A percentile compares a stretch with the other conserved stretches of the same genome.
Evolutionary conservation across 2,329 filamentous ascomycete genomes (phyloP).

Genomic region (Aspergillus ustus): DNA sequence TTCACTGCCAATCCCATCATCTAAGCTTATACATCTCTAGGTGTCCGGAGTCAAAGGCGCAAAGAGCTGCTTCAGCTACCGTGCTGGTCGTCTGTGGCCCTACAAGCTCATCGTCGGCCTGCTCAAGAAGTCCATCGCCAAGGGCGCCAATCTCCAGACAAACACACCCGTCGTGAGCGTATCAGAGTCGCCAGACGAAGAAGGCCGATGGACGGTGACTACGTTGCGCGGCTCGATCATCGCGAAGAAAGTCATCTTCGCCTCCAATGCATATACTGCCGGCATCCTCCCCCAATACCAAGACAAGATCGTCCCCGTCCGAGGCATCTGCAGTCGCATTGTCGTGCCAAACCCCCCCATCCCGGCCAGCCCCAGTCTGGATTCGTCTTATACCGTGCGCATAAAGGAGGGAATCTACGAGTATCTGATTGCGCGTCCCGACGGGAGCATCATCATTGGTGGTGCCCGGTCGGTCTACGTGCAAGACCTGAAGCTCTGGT

Average conservation of each 20-base stretch:
- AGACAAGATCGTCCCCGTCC: constrained; percentile 74
- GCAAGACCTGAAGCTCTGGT: constrained; percentile 46
- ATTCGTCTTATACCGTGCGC: constrained; percentile 61
- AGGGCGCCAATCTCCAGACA: constrained; percentile 50
- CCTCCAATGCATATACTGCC: constrained; percentile 84
- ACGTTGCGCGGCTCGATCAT: constrained; percentile 65
- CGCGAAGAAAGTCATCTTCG: constrained; percentile 72
- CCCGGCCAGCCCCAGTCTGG: constrained; percentile 28
- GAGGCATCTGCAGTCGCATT: constrained; percentile 56
- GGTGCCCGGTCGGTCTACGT: constrained; percentile 57
- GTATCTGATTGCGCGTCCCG: constrained; percentile 66
- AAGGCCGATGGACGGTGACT: constrained; percentile 47
- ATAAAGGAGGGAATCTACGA: constrained; percentile 57
- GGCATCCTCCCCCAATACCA: constrained; percentile 71
- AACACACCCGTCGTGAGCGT: too few species aligned
- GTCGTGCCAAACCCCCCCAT: constrained; percentile 32
- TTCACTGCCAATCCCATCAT: not conserved
- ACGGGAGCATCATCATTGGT: constrained; percentile 62
- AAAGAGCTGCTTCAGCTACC: constrained; percentile 39
- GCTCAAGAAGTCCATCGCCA: constrained; percentile 56
- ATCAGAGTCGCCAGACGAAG: not conserved
- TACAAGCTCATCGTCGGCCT: constrained; percentile 80
- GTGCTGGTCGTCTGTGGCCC: constrained; percentile 55
- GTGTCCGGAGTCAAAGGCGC: constrained; percentile 31
- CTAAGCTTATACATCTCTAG: not conserved